Percentiles rank a stretch among this genome's conserved stretches.
Conservation (phyloP, 73 alveolate species). For the Tetrahymena thermophila region DNA sequence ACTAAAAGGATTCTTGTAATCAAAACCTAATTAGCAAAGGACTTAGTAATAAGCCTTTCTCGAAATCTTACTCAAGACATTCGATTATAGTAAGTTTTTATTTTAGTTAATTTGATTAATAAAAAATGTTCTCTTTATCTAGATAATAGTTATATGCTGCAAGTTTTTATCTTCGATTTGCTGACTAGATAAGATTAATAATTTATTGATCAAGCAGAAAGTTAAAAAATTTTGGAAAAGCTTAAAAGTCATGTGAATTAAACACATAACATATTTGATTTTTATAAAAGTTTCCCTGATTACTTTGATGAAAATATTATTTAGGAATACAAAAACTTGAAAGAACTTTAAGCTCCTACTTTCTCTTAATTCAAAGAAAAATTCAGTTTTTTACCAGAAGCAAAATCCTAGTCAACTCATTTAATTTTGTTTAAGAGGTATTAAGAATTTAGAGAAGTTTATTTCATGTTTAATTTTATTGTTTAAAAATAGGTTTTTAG, state of each 20-base stretch:
- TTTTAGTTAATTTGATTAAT: not conserved
- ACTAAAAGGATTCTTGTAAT: not conserved
- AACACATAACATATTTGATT: not conserved
- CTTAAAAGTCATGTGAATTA: not conserved
- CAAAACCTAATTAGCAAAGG: not conserved
- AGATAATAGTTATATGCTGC: not conserved
- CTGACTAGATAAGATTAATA: not conserved
- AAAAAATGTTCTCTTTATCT: not conserved
- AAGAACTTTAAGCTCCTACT: not conserved
- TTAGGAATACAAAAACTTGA: not conserved
- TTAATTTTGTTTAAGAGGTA: not conserved
- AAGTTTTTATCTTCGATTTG: not conserved
- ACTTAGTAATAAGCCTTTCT: not conserved
- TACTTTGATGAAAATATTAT: not conserved
- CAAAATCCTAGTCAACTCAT: not conserved
- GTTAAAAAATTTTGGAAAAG: not conserved
- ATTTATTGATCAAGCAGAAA: not conserved
- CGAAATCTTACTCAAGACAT: not conserved
- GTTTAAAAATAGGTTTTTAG: not conserved
- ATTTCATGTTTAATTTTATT: not conserved
- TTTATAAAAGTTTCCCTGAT: not conserved
- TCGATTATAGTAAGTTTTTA: not conserved
- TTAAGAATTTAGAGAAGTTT: not conserved
- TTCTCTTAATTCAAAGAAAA: not conserved
- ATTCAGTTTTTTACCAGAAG: not conserved